Base-by-base conservation (phyloP, 768 basidiomycete genomes). In the Mycena chlorophos region DNA sequence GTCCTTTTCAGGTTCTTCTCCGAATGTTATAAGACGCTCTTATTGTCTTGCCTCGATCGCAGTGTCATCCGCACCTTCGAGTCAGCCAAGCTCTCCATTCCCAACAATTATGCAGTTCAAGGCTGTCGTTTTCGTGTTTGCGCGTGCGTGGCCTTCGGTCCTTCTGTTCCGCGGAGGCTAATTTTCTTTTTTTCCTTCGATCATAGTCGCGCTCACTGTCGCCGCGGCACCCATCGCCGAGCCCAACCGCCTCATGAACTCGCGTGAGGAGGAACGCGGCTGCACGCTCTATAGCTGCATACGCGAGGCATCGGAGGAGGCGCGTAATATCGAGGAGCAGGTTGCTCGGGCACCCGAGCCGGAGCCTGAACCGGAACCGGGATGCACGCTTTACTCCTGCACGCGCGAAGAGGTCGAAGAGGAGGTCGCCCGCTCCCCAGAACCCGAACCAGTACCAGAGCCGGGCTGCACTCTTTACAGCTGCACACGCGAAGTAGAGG, bases 191-290 rank as follows among this genome's bases (percentile, higher is more conserved):
- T n/a, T n/a, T n/a, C n/a, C n/a, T n/a, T n/a, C n/a, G n/a, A 25
- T 39, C 13, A 4, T 25, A 61, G 60, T 61, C 46, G 60, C 53
- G 12, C 12, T 57, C 52, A 57, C 53, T 46, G 54, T 55, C 40
- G 54, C 56, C n/a, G 60, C 60, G 26, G 60, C 53, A 28, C 60
- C 60, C 6, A 51, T 57, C 17, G 56, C 50, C 27, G 60, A 54
- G 23, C 23, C 25, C 22, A 25, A 46, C 13, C 23, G 26, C 45
- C 22, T 20, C 31, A 17, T 34, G 31, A 34, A 17, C 31, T 17
- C 31, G 31, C 31, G 31, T 17, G 31, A 34, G 31, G 10, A 8
- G 10, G 31, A 8, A 17, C 31, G 10, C 31, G 31, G 31, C 48
- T 55, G 4, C 48, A 40, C 29, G 5, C 6, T 34, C 19, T n/a